Evolutionary conservation across 2,329 filamentous ascomycete species (phyloP).

Genomic region (Xylaria sp.): DNA sequence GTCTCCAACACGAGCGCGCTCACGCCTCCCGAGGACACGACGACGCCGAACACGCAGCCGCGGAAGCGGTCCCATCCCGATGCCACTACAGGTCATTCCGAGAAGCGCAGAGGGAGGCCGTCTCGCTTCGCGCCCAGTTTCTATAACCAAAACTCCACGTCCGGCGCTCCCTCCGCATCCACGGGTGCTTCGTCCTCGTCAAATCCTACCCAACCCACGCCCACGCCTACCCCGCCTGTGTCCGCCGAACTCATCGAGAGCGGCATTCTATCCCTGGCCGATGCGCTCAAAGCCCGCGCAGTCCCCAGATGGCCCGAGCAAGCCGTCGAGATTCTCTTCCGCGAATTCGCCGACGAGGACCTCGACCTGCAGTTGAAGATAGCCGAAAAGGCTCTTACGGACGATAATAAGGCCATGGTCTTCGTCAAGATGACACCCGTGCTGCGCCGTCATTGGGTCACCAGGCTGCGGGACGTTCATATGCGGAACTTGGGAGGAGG

Average conservation of each 20-base stretch:
- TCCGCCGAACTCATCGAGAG: conserved; percentile 44
- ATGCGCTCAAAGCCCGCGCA: conserved; percentile 48
- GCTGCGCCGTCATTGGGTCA: conserved; percentile 62
- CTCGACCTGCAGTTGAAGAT: conserved; percentile 64
- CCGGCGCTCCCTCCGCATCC: conserved; percentile 20
- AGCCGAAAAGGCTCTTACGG: conserved; percentile 62
- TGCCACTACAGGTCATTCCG: conserved; percentile 25
- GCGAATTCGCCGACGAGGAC: conserved; percentile 62
- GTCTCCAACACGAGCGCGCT: conserved; percentile 51
- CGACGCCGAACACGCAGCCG: conserved; percentile 49
- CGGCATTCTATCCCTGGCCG: conserved; percentile 46
- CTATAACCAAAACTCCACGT: conserved; percentile 40
- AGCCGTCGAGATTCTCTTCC: conserved; percentile 64
- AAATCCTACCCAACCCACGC: conserved; percentile 25
- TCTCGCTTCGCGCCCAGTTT: conserved; percentile 43
- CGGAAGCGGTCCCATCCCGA: conserved; percentile 40
- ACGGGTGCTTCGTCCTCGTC: conserved; percentile 13
- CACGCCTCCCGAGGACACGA: conserved; percentile 60
- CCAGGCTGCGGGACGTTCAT: conserved; percentile 55
- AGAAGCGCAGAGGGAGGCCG: conserved; percentile 42
- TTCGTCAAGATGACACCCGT: conserved; percentile 65
- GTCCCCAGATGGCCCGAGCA: conserved; percentile 60
- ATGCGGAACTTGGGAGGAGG: conserved; percentile 42
- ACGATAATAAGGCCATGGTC: conserved; percentile 65
- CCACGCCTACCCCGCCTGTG: conserved; percentile 33